phyloP scores from a whole-genome alignment of 805 yeast genomes.

The Myxozyma geophila region DNA sequence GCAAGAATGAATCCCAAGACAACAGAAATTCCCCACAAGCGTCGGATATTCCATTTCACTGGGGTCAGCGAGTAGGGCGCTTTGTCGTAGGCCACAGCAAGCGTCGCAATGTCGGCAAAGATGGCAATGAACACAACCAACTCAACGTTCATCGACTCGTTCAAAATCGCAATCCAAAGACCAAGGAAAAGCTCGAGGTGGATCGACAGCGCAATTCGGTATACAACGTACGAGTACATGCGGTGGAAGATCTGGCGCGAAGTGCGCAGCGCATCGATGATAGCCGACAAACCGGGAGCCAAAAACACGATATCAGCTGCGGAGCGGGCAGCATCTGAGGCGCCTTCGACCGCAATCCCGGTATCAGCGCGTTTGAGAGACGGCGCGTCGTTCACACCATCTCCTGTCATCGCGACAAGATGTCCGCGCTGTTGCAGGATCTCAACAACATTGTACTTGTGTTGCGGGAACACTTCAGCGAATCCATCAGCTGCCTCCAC shows the following conservation, averaged over 20 bases:
- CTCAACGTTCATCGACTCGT: slow-evolving; percentile 83
- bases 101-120: slow-evolving; percentile 81
- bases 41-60: slow-evolving; percentile 95
- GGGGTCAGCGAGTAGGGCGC: slow-evolving; percentile 94
- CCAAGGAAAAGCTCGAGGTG: slow-evolving; percentile 95
- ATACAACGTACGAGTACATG: slow-evolving; percentile 96
- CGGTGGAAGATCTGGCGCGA: slow-evolving; percentile 98
- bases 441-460: slow-evolving; percentile 67
- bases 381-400: slow-evolving; percentile 69
- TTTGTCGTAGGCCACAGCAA: slow-evolving; percentile 84
- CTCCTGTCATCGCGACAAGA: slow-evolving; percentile 71
- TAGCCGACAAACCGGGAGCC: slow-evolving; percentile 49
- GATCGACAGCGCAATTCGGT: slow-evolving; percentile 85
- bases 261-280: slow-evolving; percentile 58
- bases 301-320: slow-evolving; percentile 53
- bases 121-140: slow-evolving; percentile 95
- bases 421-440: slow-evolving; percentile 64
- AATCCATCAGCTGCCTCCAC: slow-evolving; percentile 94
- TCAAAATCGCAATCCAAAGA: slow-evolving; percentile 93
- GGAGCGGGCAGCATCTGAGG: slow-evolving; percentile 51
- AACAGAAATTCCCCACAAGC: slow-evolving; percentile 83
- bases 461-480: slow-evolving; percentile 70
- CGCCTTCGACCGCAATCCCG: slow-evolving; percentile 77
- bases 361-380: slow-evolving; percentile 71
- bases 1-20: slow-evolving; percentile 70